phyloP scores from a whole-genome alignment of 2,329 filamentous ascomycete genomes.

The Trichothecium roseum region DNA sequence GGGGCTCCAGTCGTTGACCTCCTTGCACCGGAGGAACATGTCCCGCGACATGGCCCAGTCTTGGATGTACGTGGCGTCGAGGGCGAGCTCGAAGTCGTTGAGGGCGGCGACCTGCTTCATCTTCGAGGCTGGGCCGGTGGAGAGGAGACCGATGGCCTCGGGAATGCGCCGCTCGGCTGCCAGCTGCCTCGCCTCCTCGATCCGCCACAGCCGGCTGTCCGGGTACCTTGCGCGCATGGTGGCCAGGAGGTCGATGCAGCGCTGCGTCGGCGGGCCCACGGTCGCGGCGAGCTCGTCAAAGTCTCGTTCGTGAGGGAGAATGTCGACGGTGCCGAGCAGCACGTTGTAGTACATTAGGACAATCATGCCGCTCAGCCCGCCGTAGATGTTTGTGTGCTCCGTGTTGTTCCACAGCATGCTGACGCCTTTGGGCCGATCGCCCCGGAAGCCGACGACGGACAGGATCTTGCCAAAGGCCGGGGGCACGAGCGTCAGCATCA shows the following conservation, averaged over 20 bases:
- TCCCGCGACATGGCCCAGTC: conserved; percentile 64
- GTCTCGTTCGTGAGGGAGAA: conserved; percentile 54
- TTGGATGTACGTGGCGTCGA: conserved; percentile 71
- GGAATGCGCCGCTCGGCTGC: conserved; percentile 57
- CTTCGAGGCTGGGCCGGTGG: conserved; percentile 48
- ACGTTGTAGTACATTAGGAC: conserved; percentile 83
- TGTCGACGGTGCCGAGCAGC: conserved; percentile 78
- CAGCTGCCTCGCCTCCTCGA: conserved; percentile 76
- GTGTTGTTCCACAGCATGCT: conserved; percentile 86
- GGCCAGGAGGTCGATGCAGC: conserved; percentile 55
- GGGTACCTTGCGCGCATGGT: conserved; percentile 73
- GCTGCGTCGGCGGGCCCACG: conserved; percentile 61
- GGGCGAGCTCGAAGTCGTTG: conserved; percentile 71
- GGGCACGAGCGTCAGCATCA: conserved; percentile 87
- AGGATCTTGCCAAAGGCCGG: conserved; percentile 82
- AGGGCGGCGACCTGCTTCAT: conserved; percentile 86
- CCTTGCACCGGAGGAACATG: conserved; percentile 63
- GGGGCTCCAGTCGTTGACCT: conserved; percentile 85
- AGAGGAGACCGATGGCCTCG: conserved; percentile 58
- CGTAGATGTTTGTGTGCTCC: conserved; percentile 78
- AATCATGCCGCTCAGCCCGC: conserved; percentile 76
- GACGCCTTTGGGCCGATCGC: conserved; percentile 74
- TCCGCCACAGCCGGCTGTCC: conserved; percentile 70
- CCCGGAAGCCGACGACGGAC: conserved; percentile 81
- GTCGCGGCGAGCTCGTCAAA: conserved; percentile 44